These are phyloP conservation scores for Boehmeria nivea DNA, from an alignment of 306 rosid genomes.

Conservation along the genomic window DNA sequence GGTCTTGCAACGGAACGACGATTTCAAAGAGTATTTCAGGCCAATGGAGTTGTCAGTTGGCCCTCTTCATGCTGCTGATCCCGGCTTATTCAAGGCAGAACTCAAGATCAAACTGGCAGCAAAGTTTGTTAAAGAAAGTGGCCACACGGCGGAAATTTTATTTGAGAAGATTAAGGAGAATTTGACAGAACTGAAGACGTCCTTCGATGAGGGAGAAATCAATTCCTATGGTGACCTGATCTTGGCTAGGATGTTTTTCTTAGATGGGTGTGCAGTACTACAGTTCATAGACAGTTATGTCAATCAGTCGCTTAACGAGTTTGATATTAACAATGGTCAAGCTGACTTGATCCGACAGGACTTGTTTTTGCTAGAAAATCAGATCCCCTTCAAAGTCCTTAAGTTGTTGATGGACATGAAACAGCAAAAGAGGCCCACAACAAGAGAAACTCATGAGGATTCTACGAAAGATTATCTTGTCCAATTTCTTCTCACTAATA, in stretches of 20 bases:
- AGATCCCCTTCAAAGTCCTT: background rate
- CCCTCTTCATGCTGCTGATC: background rate
- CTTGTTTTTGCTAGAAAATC: background rate
- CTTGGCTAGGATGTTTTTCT: constrained; percentile 6
- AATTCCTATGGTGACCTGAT: background rate
- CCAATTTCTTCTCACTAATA: too few species aligned
- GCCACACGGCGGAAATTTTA: background rate
- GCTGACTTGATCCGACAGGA: background rate
- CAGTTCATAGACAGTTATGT: background rate
- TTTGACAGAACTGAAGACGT: too few species aligned
- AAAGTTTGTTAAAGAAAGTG: background rate
- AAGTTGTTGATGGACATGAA: background rate
- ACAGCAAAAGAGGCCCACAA: too few species aligned
- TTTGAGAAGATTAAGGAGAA: too few species aligned
- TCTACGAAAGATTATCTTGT: too few species aligned
- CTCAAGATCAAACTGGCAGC: background rate
- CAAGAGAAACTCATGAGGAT: too few species aligned
- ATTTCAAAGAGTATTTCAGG: background rate
- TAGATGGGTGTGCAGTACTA: background rate
- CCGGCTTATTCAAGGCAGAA: background rate
- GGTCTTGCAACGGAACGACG: background rate
- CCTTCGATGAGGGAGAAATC: too few species aligned
- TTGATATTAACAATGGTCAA: background rate
- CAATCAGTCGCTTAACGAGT: background rate
- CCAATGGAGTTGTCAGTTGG: background rate